Evolutionary conservation across 129 eudicot genomes (phyloP).

Genomic region (Lactuca saligna): DNA sequence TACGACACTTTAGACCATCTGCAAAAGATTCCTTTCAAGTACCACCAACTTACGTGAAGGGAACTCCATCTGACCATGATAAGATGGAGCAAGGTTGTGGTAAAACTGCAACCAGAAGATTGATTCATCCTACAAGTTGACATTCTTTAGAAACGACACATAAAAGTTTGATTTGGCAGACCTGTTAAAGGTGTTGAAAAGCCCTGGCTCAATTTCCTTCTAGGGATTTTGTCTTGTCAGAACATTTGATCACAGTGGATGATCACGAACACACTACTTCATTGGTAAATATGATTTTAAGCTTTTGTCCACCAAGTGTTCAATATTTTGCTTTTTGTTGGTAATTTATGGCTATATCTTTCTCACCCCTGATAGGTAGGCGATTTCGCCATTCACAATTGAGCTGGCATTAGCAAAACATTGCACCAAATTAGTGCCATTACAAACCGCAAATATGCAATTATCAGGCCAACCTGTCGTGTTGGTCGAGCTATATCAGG

Average conservation of each 20-base stretch:
- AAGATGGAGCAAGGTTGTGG: slow-evolving; percentile 49
- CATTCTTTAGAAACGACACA: slow-evolving; percentile 56
- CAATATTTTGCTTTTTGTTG: slow-evolving; percentile 8
- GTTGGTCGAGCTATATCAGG: slow-evolving; percentile 97
- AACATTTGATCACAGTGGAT: slow-evolving; percentile 54
- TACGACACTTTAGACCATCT: slow-evolving; percentile 31
- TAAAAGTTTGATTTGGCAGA: slow-evolving; percentile 71
- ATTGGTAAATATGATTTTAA: slow-evolving; percentile 42
- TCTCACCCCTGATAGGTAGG: slow-evolving; percentile 53
- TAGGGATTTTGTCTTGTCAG: slow-evolving; percentile 79
- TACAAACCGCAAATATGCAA: too few species aligned
- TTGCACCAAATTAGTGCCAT: slow-evolving; percentile 93
- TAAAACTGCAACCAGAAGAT: slow-evolving; percentile 25
- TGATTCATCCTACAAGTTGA: slow-evolving; percentile 39
- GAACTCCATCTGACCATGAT: slow-evolving; percentile 36
- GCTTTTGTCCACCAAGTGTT: slow-evolving; percentile 22
- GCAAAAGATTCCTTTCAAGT: slow-evolving; percentile 11
- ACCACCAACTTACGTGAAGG: slow-evolving; percentile 16
- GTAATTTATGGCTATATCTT: too few species aligned
- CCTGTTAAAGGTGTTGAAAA: slow-evolving; percentile 69
- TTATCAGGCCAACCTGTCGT: slow-evolving; percentile 91
- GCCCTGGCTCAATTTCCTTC: slow-evolving; percentile 95
- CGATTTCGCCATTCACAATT: slow-evolving; percentile 87
- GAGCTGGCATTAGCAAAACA: slow-evolving; percentile 95
- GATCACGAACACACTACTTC: slow-evolving; percentile 69